Percentiles rank a stretch among this genome's conserved stretches.
These are phyloP conservation scores for Metschnikowia sp. DNA, from an alignment of 805 yeast genomes.

Conservation along the genomic window DNA sequence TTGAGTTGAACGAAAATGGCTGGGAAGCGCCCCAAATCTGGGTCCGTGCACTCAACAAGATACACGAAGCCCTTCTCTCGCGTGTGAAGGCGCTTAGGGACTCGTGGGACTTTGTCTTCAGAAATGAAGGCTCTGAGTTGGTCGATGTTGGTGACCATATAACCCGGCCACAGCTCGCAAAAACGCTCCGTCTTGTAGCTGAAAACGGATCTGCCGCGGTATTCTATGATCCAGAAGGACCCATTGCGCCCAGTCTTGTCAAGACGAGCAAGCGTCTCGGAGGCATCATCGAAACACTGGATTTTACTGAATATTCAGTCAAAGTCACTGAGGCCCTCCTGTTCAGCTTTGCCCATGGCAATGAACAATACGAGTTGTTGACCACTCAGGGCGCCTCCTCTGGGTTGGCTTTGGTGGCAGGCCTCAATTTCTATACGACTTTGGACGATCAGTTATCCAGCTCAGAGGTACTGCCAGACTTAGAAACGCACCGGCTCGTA, in stretches of 20 bases:
- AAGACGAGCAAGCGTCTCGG: conserved; percentile 48
- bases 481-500: conserved; percentile 61
- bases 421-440: conserved; percentile 54
- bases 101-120: conserved; percentile 58
- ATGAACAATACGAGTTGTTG: conserved; percentile 27
- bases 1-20: conserved; percentile 61
- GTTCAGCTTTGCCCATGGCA: conserved; percentile 18
- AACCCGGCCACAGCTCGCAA: conserved; percentile 57
- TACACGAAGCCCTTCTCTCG: conserved; percentile 22
- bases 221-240: conserved; percentile 82
- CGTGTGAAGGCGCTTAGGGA: conserved; percentile 27
- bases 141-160: conserved; percentile 57
- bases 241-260: conserved; percentile 62
- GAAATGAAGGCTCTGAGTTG: conserved; percentile 22
- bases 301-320: conserved; percentile 61
- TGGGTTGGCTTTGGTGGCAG: conserved; percentile 79
- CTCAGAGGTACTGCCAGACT: conserved; percentile 7
- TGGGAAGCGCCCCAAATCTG: conserved; percentile 22
- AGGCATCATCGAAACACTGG: conserved; percentile 66
- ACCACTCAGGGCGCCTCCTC: conserved; percentile 70
- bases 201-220: conserved; percentile 70
- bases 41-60: conserved; percentile 34
- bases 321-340: conserved; percentile 36
- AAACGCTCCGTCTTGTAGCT: conserved; percentile 67
- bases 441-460: conserved; percentile 8